Evolutionary conservation across 1,284 basidiomycete species (phyloP), one percentile per base, ranked within the genome.

Genomic region (Sparassis latifolia): DNA sequence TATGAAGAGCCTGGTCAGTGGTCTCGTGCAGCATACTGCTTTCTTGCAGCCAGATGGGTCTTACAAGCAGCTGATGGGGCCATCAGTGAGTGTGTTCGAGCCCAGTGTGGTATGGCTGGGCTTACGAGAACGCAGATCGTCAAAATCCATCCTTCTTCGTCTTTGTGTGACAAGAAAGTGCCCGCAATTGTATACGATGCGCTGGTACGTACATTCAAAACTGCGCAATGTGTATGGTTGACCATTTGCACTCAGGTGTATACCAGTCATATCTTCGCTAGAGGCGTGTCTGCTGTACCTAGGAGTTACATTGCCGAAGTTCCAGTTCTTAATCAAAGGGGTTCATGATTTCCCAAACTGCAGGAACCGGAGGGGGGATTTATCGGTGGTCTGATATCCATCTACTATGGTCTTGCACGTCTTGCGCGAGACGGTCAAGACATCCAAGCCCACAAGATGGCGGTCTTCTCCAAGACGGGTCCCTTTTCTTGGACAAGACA

Each of bases 161-260:
- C 82, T 2, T 64, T 97, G 54, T 80, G 79, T 54, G 84, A 88
- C 54, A 89, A 87, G 62, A 91, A 89, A 63, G 79, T 84, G 1
- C 82, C 85, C 0, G 90, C 86, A 4, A 92, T 97, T 51, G 77
- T 97, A 44, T 97, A 90, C 62, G 87, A 95, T 64, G 94, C 97
- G 65, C 72, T 97, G 60, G 93, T 95, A 56, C 59, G 88, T 75
- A 41, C 2, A 10, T 9, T 9, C 35, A n/a, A 27, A 27, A 7
- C 41, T 28, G 10, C 27, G 20, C 41, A 6, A 37, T 45, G 20
- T 45, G 30, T 51, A 33, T 28, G 12, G 10, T 42, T 33, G 44
- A 54, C 53, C 31, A 49, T 20, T 31, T 29, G n/a, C 39, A 31
- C 20, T 55, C 39, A 91, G 91, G 77, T 92, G 27, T 84, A 88